These are phyloP conservation scores for Talaromyces sp. DNA, from an alignment of 2,329 filamentous ascomycete genomes.

Conservation along the genomic window DNA sequence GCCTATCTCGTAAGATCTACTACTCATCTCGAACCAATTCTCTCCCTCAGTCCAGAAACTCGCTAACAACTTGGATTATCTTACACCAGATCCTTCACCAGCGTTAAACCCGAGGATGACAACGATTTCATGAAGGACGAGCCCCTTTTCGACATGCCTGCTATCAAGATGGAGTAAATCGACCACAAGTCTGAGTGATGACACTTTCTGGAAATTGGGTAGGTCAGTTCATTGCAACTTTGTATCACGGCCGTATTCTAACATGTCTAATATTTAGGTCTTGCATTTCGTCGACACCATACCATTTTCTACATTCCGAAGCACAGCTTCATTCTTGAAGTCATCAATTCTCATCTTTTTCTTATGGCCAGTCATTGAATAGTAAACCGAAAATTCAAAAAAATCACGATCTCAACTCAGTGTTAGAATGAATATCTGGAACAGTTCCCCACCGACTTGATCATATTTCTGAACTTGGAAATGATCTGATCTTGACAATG, in stretches of 20 bases:
- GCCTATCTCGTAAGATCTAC: conserved; percentile 1
- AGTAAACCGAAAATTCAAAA: background rate
- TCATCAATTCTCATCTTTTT: background rate
- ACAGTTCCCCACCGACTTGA: background rate
- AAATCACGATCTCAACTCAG: background rate
- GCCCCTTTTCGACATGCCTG: background rate
- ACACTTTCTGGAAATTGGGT: background rate
- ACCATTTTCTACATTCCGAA: background rate
- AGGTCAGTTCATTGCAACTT: background rate
- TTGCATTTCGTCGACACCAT: background rate
- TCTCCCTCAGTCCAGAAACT: background rate
- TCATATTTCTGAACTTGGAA: background rate
- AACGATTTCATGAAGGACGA: background rate
- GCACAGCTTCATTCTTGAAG: background rate
- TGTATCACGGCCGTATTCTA: background rate
- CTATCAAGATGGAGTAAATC: conserved; percentile 1
- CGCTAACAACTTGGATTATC: background rate
- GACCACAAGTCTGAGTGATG: background rate
- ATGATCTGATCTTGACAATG: background rate
- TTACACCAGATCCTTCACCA: background rate
- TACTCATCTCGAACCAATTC: too few species aligned
- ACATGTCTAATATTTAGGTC: background rate
- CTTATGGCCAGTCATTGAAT: background rate
- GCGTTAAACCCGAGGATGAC: background rate
- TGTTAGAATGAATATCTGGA: background rate